A percentile compares a stretch with the other conserved stretches of the same genome.
These are phyloP conservation scores for Mortierella sp. DNA, from an alignment of 371 early-diverging fungal species.

Conservation along the genomic window DNA sequence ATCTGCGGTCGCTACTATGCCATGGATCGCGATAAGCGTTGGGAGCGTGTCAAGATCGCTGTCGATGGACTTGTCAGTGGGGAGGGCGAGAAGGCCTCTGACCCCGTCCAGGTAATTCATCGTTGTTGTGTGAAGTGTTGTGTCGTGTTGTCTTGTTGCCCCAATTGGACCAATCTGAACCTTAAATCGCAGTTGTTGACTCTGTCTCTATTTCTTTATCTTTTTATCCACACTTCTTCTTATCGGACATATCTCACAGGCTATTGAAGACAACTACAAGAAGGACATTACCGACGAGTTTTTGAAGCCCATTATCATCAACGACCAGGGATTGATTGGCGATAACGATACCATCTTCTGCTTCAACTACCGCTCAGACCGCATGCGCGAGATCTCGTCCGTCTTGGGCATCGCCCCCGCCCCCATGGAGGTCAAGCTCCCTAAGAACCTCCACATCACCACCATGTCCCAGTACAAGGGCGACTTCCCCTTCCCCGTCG, in stretches of 20 bases:
- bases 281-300: constrained; percentile 97
- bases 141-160: constrained; percentile 2
- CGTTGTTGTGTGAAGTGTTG: background rate
- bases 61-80: constrained; percentile 92
- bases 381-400: constrained; percentile 98
- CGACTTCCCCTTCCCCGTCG: constrained; percentile 91
- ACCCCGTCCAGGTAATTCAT: constrained; percentile 67
- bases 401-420: constrained; percentile 91
- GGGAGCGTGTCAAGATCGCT: constrained; percentile 97
- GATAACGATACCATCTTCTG: constrained; percentile 90
- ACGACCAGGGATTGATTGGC: constrained; percentile 80
- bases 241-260: constrained; percentile 52
- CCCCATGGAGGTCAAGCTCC: constrained; percentile 88
- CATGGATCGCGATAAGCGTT: constrained; percentile 99
- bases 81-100: constrained; percentile 81
- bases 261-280: constrained; percentile 88
- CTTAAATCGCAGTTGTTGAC: constrained; percentile 9
- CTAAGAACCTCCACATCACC: constrained; percentile 85
- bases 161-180: background rate
- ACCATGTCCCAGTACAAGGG: constrained; percentile 99
- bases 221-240: background rate
- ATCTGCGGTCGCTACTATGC: constrained; percentile 99
- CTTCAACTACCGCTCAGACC: constrained; percentile 98
- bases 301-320: constrained; percentile 96
- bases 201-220: background rate